A percentile compares a stretch with the other conserved stretches of the same genome.
These are phyloP conservation scores for Rutstroemia sp. DNA, from an alignment of 2,329 filamentous ascomycete species.

Conservation along the genomic window DNA sequence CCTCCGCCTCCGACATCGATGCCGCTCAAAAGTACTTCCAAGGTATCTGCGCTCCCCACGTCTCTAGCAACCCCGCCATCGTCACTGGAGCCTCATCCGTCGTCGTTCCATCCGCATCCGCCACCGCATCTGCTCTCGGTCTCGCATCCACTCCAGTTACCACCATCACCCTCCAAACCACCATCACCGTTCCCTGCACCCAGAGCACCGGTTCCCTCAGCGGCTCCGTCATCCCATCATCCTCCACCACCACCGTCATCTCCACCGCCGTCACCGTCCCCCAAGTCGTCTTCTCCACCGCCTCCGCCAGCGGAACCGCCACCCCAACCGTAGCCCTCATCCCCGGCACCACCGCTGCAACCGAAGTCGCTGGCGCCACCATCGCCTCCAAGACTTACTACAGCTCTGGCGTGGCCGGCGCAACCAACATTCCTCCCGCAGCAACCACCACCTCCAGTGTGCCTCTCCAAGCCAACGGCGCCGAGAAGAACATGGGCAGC, in stretches of 20 bases:
- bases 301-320: constrained; percentile 9
- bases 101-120: constrained; percentile 43
- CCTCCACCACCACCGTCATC: constrained; percentile 40
- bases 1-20: constrained; percentile 56
- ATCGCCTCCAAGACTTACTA: constrained; percentile 8
- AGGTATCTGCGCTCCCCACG: constrained; percentile 76
- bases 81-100: constrained; percentile 64
- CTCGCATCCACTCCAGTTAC: constrained; percentile 37
- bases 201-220: constrained; percentile 30
- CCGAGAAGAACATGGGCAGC: constrained; percentile 16
- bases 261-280: constrained; percentile 44
- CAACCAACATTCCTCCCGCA: constrained; percentile 20
- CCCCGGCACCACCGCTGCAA: constrained; percentile 27
- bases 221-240: constrained; percentile 41
- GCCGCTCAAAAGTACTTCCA: constrained; percentile 77
- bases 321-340: constrained; percentile 30
- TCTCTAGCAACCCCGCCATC: constrained; percentile 74
- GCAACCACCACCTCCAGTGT: constrained; percentile 29
- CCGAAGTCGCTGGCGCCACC: constrained; percentile 14
- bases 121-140: constrained; percentile 8
- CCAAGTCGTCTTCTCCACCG: constrained; percentile 39
- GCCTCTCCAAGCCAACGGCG: constrained; percentile 31
- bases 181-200: constrained; percentile 44
- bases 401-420: constrained; percentile 5
- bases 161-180: constrained; percentile 41